These are phyloP conservation scores for Stagonosporopsis cucurbitacearum DNA, from an alignment of 2,329 filamentous ascomycete genomes.

Conservation along the genomic window DNA sequence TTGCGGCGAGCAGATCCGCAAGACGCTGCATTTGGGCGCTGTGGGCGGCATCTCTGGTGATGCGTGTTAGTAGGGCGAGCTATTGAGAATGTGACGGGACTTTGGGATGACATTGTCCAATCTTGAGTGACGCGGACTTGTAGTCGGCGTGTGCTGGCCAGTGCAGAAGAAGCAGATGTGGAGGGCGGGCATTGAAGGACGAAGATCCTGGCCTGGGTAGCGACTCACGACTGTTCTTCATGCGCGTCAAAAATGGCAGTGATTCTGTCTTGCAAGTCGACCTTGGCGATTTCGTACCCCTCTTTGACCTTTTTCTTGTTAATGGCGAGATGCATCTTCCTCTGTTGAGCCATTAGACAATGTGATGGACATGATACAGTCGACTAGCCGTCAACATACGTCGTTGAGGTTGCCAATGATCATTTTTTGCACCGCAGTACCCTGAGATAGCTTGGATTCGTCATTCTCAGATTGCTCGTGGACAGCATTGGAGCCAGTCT, in stretches of 20 bases:
- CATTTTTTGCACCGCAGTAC: constrained; percentile 23
- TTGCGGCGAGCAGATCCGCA: constrained; percentile 29
- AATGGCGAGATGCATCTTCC: constrained; percentile 34
- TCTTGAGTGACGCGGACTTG: background rate
- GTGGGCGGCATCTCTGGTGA: constrained; percentile 30
- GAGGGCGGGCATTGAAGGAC: background rate
- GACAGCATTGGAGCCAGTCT: constrained; percentile 9
- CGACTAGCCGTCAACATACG: constrained; percentile 25
- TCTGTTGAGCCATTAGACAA: constrained; percentile 20
- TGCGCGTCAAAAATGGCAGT: constrained; percentile 33
- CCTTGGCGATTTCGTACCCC: constrained; percentile 22
- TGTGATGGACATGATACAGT: background rate
- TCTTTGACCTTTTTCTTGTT: constrained; percentile 30
- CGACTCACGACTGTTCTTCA: constrained; percentile 38
- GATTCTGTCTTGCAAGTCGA: constrained; percentile 26
- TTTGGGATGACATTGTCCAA: background rate
- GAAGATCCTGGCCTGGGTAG: background rate
- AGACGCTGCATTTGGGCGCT: constrained; percentile 34
- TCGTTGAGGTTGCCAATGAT: constrained; percentile 30
- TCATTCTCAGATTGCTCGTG: constrained; percentile 9
- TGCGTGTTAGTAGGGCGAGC: background rate
- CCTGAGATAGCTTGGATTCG: constrained; percentile 13
- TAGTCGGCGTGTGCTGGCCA: too few species aligned
- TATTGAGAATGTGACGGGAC: background rate
- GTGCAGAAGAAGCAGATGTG: background rate